These are phyloP conservation scores for Aureobasidium uvarum DNA, from an alignment of 2,329 filamentous ascomycete genomes.

Conservation along the genomic window DNA sequence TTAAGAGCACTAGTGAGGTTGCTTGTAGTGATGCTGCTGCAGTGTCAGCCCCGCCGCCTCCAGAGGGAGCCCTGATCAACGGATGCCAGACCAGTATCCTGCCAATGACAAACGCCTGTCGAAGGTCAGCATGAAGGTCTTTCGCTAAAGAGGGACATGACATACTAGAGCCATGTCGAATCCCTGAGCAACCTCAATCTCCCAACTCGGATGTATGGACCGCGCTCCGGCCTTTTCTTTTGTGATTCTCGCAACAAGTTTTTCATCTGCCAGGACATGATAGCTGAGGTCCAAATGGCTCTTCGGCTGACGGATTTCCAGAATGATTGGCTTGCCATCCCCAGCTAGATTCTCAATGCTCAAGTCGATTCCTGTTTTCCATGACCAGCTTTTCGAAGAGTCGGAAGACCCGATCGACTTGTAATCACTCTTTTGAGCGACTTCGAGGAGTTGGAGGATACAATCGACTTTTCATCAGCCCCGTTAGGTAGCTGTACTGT, in stretches of 20 bases:
- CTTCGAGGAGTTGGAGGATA: not conserved
- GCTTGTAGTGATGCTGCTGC: not conserved
- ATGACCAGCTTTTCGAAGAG: not conserved
- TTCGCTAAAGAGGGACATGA: not conserved
- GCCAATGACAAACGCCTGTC: not conserved
- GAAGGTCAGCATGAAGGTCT: not conserved
- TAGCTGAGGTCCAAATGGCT: not conserved
- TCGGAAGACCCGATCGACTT: not conserved
- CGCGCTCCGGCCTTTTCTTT: not conserved
- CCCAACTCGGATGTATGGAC: not conserved
- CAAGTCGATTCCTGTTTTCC: not conserved
- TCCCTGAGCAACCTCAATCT: not conserved
- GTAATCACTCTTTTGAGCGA: not conserved
- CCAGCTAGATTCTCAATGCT: not conserved
- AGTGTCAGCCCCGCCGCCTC: too few species aligned
- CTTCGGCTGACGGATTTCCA: not conserved
- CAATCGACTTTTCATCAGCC: not conserved
- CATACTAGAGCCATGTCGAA: constrained; percentile 3
- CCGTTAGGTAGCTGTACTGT: not conserved
- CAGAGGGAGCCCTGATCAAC: not conserved
- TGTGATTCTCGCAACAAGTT: not conserved
- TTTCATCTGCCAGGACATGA: not conserved
- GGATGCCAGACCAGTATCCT: not conserved
- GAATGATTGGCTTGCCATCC: not conserved
- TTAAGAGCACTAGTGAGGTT: not conserved